These are phyloP conservation scores for Rhytidhysteron rufulum DNA, from an alignment of 2,329 filamentous ascomycete genomes.

Conservation along the genomic window DNA sequence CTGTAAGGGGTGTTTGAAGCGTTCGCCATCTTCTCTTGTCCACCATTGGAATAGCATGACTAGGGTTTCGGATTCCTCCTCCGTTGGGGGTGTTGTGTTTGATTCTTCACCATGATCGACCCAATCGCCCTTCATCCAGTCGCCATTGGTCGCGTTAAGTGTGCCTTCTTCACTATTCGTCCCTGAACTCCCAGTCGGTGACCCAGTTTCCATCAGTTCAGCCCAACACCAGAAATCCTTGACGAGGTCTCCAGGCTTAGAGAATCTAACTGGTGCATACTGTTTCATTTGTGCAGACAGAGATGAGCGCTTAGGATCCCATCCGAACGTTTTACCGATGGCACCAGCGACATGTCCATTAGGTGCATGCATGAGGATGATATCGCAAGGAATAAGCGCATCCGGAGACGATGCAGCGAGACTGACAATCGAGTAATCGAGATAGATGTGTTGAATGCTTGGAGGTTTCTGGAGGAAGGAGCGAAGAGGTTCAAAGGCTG, in stretches of 20 bases:
- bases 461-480: conserved; percentile 12
- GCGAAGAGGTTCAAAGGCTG: conserved; percentile 18
- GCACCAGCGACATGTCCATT: conserved; percentile 18
- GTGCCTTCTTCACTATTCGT: background rate
- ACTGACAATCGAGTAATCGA: conserved; percentile 19
- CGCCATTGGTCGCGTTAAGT: background rate
- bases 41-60: conserved; percentile 30
- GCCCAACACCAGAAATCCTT: conserved; percentile 28
- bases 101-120: background rate
- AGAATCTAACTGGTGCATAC: conserved; percentile 16
- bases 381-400: conserved; percentile 18
- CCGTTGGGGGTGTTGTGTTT: conserved; percentile 8
- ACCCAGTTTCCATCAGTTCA: conserved; percentile 13
- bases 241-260: conserved; percentile 21
- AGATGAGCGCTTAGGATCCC: conserved; percentile 24
- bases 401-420: conserved; percentile 17
- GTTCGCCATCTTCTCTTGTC: conserved; percentile 18
- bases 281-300: conserved; percentile 15
- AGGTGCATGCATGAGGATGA: conserved; percentile 18
- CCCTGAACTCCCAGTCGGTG: conserved; percentile 8
- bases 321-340: conserved; percentile 27
- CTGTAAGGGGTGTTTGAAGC: conserved; percentile 25
- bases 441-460: conserved; percentile 19
- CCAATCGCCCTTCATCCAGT: background rate
- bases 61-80: conserved; percentile 25